Conservation (phyloP, 2,329 filamentous ascomycete species). For the Fusarium gaditjirri region DNA sequence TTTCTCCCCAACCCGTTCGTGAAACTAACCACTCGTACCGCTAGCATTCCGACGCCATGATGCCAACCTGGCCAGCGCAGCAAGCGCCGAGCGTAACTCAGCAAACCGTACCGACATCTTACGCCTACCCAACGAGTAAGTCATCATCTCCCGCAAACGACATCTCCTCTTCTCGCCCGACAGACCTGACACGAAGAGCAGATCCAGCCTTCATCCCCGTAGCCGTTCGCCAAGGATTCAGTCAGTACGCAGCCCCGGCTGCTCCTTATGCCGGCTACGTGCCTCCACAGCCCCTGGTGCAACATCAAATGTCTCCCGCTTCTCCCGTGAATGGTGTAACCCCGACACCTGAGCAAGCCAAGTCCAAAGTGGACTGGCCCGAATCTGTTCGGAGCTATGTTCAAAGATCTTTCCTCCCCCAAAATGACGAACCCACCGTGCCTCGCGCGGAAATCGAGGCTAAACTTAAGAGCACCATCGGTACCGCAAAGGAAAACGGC, state of each 20-base stretch:
- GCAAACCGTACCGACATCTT: slow-evolving; percentile 49
- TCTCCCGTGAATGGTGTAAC: slow-evolving; percentile 45
- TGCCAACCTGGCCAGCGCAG: slow-evolving; percentile 53
- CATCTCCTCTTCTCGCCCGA: neutral
- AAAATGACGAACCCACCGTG: slow-evolving; percentile 73
- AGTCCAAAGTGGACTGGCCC: slow-evolving; percentile 81
- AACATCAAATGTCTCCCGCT: slow-evolving; percentile 40
- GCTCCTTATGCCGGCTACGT: slow-evolving; percentile 49
- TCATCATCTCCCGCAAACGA: slow-evolving; percentile 15
- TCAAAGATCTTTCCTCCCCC: slow-evolving; percentile 83
- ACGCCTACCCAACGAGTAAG: slow-evolving; percentile 55
- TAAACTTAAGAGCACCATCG: slow-evolving; percentile 88
- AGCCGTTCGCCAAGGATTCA: slow-evolving; percentile 69
- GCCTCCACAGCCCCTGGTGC: slow-evolving; percentile 43
- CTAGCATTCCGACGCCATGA: slow-evolving; percentile 46
- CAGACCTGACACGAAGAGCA: slow-evolving; percentile 43
- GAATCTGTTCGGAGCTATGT: slow-evolving; percentile 88
- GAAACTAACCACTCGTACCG: slow-evolving; percentile 42
- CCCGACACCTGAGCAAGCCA: slow-evolving; percentile 49
- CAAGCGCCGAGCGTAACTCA: slow-evolving; percentile 56
- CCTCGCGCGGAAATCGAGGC: slow-evolving; percentile 78
- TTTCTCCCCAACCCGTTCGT: slow-evolving; percentile 12
- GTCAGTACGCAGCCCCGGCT: slow-evolving; percentile 55
- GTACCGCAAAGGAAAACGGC: slow-evolving; percentile 78
- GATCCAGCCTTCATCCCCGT: slow-evolving; percentile 70